Conservation (phyloP, 257 asterid genomes). For the Jasminum sambac region DNA sequence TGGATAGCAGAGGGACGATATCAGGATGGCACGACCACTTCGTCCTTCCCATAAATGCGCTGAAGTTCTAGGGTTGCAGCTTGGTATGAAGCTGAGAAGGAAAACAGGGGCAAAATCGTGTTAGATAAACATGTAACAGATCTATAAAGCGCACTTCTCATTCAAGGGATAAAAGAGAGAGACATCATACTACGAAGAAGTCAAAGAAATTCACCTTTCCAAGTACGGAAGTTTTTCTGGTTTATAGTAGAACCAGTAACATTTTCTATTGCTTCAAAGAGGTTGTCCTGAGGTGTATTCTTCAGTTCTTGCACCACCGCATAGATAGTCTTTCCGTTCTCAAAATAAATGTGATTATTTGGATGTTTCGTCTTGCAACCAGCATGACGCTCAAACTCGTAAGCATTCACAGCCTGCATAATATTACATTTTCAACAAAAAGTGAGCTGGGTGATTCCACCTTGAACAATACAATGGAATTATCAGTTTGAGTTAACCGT, state of each 20-base stretch:
- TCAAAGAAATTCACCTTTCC: constrained; percentile 34
- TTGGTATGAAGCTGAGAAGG: constrained; percentile 33
- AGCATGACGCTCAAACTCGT: constrained; percentile 46
- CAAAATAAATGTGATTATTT: constrained; percentile 39
- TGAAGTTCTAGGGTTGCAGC: constrained; percentile 46
- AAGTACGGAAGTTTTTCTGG: constrained; percentile 33
- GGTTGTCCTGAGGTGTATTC: constrained; percentile 32
- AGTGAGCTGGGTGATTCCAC: background rate
- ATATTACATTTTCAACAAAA: background rate
- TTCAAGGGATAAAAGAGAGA: background rate
- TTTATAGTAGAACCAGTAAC: constrained; percentile 36
- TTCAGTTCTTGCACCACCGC: constrained; percentile 43
- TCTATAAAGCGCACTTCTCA: background rate
- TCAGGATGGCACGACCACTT: constrained; percentile 15
- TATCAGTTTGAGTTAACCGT: background rate
- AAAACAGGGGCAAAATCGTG: background rate
- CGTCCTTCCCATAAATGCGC: constrained; percentile 35
- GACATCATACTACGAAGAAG: background rate
- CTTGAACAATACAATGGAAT: background rate
- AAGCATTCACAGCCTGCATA: constrained; percentile 38
- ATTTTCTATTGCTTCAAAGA: constrained; percentile 37
- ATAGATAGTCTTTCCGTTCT: constrained; percentile 40
- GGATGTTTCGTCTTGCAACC: constrained; percentile 43
- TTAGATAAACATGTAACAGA: background rate
- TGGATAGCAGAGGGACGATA: background rate